phyloP scores from a whole-genome alignment of 345 rosid species.

The Rhodomyrtus tomentosa region DNA sequence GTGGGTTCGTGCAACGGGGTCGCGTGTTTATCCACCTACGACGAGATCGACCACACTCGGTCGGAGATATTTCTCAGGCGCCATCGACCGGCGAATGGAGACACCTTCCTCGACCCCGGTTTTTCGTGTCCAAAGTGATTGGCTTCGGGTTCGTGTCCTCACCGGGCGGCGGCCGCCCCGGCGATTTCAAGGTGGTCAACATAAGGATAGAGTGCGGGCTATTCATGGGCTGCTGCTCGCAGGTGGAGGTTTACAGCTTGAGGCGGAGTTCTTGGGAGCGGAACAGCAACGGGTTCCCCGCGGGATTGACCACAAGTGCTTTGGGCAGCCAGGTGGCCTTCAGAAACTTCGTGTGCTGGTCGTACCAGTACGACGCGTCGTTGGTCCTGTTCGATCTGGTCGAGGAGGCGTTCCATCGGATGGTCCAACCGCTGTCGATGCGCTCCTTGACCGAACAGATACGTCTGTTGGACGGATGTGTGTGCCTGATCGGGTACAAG shows the following conservation, averaged over 20 bases:
- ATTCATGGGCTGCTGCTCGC: background rate
- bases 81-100: background rate
- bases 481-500: background rate
- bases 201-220: background rate
- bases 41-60: background rate
- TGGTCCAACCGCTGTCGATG: background rate
- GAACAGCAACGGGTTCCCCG: background rate
- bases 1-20: background rate
- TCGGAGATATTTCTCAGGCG: background rate
- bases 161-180: background rate
- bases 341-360: background rate
- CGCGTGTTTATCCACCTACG: background rate
- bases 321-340: background rate
- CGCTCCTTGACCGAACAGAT: background rate
- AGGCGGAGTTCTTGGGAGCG: background rate
- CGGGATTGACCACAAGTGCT: background rate
- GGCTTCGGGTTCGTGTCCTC: background rate
- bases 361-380: background rate
- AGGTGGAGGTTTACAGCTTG: background rate
- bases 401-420: background rate
- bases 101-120: background rate
- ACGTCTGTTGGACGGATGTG: background rate
- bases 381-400: background rate
- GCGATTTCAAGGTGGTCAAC: background rate
- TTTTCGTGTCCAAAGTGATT: background rate